Percentiles rank a stretch among this genome's conserved stretches.
These are phyloP conservation scores for Phyllosticta paracitricarpa DNA, from an alignment of 2,329 filamentous ascomycete species.

Conservation along the genomic window DNA sequence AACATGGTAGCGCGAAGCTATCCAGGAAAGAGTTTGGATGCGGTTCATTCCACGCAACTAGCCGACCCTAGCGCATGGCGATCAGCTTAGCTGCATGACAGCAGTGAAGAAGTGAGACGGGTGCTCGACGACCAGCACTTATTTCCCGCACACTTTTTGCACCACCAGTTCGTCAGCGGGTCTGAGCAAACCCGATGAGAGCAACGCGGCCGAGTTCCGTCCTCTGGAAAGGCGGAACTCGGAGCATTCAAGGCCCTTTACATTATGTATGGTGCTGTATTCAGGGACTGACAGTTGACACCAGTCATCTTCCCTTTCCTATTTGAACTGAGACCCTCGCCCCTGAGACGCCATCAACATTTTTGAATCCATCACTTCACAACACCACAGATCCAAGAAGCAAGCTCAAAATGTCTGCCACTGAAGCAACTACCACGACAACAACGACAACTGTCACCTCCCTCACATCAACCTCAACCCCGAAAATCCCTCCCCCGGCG, in stretches of 20 bases:
- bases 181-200: background rate
- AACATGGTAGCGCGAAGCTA: background rate
- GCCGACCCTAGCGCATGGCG: background rate
- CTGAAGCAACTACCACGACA: background rate
- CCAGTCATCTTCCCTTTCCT: background rate
- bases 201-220: background rate
- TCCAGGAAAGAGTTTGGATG: background rate
- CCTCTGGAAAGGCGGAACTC: background rate
- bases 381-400: background rate
- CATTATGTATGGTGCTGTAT: background rate
- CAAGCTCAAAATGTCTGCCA: background rate
- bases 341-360: background rate
- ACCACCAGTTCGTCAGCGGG: background rate
- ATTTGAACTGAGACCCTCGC: background rate
- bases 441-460: background rate
- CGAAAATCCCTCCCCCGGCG: slow-evolving; percentile 3
- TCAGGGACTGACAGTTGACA: background rate
- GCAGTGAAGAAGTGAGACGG: background rate
- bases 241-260: background rate
- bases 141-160: background rate
- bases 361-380: background rate
- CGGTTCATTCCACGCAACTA: background rate
- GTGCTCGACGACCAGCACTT: background rate
- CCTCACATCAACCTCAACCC: background rate
- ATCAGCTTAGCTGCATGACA: background rate